Evolutionary conservation across 2,329 filamentous ascomycete genomes (phyloP).

Genomic region (Pseudogymnoascus sp.): DNA sequence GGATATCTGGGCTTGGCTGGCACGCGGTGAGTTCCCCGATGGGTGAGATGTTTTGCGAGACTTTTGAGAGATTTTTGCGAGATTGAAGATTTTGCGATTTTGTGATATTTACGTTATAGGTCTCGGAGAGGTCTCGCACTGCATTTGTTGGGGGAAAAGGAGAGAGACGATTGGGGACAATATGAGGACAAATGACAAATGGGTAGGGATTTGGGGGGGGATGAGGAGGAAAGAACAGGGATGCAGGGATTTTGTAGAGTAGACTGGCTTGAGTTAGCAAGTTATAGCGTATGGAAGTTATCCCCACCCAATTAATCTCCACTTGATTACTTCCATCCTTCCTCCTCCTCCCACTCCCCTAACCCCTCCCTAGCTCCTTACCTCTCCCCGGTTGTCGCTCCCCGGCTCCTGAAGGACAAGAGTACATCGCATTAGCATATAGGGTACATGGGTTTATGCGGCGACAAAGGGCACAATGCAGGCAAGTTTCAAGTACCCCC

Average conservation of each 20-base stretch:
- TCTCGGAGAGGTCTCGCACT: neutral
- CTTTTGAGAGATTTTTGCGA: neutral
- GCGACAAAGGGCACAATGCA: neutral
- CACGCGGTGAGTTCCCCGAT: neutral
- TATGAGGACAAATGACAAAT: neutral
- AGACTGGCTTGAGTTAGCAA: neutral
- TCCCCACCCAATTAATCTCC: neutral
- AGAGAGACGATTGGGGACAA: neutral
- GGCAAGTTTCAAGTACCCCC: neutral
- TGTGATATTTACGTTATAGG: neutral
- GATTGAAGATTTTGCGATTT: neutral
- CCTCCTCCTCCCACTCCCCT: neutral
- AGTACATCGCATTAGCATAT: neutral
- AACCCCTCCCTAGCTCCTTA: neutral
- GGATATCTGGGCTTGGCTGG: neutral
- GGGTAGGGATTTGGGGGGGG: neutral
- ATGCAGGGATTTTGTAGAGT: neutral
- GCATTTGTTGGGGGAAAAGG: neutral
- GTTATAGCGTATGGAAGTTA: neutral
- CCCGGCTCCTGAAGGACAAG: neutral
- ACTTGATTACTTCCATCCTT: neutral
- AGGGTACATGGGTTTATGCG: neutral
- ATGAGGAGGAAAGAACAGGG: neutral
- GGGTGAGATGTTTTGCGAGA: neutral
- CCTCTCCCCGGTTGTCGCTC: neutral